Conservation (phyloP, 179 eudicot species). For the Beta lomatogona region DNA sequence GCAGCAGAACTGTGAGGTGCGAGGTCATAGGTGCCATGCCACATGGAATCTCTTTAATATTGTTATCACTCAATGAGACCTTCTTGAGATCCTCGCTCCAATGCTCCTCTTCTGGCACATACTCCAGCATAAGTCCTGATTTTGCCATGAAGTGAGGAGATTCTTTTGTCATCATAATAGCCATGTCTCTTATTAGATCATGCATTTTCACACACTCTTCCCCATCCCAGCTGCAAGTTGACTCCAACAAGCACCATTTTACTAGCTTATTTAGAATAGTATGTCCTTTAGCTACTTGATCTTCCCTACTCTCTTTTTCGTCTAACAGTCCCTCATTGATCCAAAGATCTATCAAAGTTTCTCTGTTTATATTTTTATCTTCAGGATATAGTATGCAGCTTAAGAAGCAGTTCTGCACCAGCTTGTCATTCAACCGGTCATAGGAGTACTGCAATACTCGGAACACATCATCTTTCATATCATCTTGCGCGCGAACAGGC, state of each 20-base stretch:
- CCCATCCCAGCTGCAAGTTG: too few relatives aligned
- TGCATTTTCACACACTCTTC: too few relatives aligned
- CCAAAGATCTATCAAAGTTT: constrained; percentile 22
- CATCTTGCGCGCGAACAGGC: neutral
- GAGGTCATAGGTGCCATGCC: constrained; percentile 19
- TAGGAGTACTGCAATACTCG: constrained; percentile 13
- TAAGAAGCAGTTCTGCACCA: constrained; percentile 17
- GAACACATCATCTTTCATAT: constrained; percentile 20
- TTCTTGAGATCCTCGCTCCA: constrained; percentile 24
- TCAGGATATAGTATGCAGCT: constrained; percentile 26
- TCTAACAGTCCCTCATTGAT: constrained; percentile 25
- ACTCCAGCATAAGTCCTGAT: neutral
- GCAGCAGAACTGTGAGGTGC: constrained; percentile 11
- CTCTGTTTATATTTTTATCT: constrained; percentile 7
- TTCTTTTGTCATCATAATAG: neutral
- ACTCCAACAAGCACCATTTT: too few relatives aligned
- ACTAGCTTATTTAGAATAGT: too few relatives aligned
- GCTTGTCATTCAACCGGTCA: constrained; percentile 15
- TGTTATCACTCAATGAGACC: constrained; percentile 9
- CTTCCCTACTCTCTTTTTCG: constrained; percentile 5
- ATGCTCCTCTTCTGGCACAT: constrained; percentile 14
- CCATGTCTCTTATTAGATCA: constrained; percentile 18
- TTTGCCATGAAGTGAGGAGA: neutral
- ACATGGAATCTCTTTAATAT: constrained; percentile 9
- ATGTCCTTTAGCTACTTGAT: neutral